Evolutionary conservation across 331 rosid species (phyloP), one percentile per base, ranked within the genome.

Genomic region (Phaseolus coccineus): DNA sequence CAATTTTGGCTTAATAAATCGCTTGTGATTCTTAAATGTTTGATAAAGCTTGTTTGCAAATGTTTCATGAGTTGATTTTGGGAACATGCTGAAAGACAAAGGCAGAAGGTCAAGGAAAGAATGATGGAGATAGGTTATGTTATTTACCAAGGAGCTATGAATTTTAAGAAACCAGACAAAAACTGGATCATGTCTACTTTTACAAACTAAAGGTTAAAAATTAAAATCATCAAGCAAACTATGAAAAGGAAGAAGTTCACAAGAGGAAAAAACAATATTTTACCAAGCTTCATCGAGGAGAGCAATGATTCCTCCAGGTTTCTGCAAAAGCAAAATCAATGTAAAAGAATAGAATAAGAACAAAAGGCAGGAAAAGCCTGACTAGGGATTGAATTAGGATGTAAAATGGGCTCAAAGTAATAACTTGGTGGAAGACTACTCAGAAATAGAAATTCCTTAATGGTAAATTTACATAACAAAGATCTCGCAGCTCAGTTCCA

Each of bases 271-370:
- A 66, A 56, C 37, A 30, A 57, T 69, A 69, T 71, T 75, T 87
- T 90, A 96, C 98, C 99, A 96, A 63, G 99, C 98, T 93, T 96
- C 99, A 67, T 96, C 98, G 15, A 96, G 99, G 83, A 96, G 99
- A 83, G 99, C 97, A 77, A 96, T 24, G 16, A 96, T 93, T 90
- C 99, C 99, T 57, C 98, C 98, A 4, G 98, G 98, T 89, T 96
- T 96, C 98, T 96, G 96, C 77, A 72, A 71, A 87, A 80, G 72
- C 64, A 59, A 77, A 76, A 19, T 30, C 77, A 46, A 80, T 46
- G 42, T 78, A 53, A 74, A 63, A 68, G 58, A 74, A 44, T 15
- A 57, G 59, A 57, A 76, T 10, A 70, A 35, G 70, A 78, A 73
- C 35, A 64, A 77, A 78, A 62, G 35, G 71, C 14, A 50, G 77